These are phyloP conservation scores for Chaetomium sp. DNA, from an alignment of 2,329 filamentous ascomycete species.

Conservation along the genomic window DNA sequence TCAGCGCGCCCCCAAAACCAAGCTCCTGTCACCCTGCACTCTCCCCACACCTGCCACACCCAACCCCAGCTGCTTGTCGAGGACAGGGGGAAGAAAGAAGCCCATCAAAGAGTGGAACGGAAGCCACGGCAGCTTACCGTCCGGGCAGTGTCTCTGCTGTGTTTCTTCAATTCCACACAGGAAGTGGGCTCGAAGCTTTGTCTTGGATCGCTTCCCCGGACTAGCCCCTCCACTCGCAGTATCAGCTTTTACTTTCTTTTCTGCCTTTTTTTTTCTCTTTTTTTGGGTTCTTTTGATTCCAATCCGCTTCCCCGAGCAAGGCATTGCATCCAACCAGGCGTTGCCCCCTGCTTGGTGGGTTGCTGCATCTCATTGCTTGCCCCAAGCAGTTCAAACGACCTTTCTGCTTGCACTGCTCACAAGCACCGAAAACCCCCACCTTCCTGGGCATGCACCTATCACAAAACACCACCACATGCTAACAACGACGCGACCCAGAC, in stretches of 20 bases:
- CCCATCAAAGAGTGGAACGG: not conserved
- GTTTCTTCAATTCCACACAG: not conserved
- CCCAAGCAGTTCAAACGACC: no score
- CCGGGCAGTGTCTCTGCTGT: not conserved
- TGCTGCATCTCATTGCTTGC: no score
- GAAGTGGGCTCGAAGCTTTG: no score
- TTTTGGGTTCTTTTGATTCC: not conserved
- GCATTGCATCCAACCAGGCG: no score
- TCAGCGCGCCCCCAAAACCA: not conserved
- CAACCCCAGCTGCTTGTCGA: not conserved
- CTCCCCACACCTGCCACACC: not conserved
- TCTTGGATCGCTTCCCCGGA: no score
- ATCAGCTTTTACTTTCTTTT: not conserved
- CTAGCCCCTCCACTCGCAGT: no score
- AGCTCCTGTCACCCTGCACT: not conserved
- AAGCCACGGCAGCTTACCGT: not conserved
- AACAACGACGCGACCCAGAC: slow-evolving; percentile 40
- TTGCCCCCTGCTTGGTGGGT: no score
- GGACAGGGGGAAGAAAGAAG: not conserved
- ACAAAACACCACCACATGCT: slow-evolving; percentile 46
- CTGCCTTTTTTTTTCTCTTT: not conserved
- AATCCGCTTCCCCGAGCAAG: not conserved
- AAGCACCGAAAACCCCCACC: slow-evolving; percentile 7
- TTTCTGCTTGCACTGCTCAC: not conserved
- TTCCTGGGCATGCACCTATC: slow-evolving; percentile 10